Evolutionary conservation across 345 rosid genomes (phyloP), one percentile per base, ranked within the genome.

Genomic region (Citrus trifoliata): DNA sequence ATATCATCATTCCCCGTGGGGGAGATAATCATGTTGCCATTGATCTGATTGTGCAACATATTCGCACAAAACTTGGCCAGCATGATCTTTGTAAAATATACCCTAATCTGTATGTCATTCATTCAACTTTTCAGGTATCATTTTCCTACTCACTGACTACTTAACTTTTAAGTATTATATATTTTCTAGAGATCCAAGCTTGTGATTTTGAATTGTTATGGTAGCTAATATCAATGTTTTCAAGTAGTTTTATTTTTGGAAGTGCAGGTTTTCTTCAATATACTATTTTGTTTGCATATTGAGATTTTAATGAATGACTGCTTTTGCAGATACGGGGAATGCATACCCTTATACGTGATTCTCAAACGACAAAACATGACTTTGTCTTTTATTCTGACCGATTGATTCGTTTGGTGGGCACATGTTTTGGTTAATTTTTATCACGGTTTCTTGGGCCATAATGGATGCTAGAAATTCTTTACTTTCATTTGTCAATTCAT

Each of bases 301-400:
- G 62, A 38, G 16, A 66, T 65, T 59, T 70, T 60, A 12, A 56
- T 66, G 40, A 32, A 76, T 70, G 40, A 46, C 70, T 33, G 16
- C 60, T 67, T 76, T 33, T 91, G 85, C 91, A 96, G 99, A 96
- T 94, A 83, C 86, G 97, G 79, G 99, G 99, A 78, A 96, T 96
- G 99, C 99, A 96, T 87, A 96, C 99, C 76, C 97, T 96, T 48
- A 91, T 96, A 86, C 99, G 99, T 76, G 99, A 94, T 85, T 73
- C 95, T 83, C 93, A 90, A 84, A 93, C 92, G 82, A 91, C 98
- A 64, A 96, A 91, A 82, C 98, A 96, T 83, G 98, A 96, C 86
- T 96, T 96, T 67, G 93, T 96, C 79, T 96, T 96, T 76, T 96
- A 96, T 86, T 79, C 98, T 85, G 99, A 94, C 77, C 88, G 99